Conservation (phyloP, 2,329 filamentous ascomycete genomes). For the Aspergillus chevalieri region DNA sequence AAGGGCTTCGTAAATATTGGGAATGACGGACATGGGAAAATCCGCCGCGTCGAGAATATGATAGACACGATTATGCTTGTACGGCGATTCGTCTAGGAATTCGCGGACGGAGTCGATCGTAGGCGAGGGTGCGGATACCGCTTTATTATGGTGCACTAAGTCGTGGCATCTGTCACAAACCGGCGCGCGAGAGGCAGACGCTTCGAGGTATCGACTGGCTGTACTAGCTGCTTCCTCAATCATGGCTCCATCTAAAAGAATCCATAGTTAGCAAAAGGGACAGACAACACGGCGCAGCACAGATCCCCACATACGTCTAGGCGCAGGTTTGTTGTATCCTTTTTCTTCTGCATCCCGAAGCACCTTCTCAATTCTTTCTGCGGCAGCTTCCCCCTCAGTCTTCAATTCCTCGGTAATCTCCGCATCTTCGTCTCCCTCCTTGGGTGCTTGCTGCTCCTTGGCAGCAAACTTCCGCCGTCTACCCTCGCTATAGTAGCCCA, state of each 20-base stretch:
- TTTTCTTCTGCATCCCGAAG: constrained; percentile 3
- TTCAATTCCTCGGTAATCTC: constrained; percentile 13
- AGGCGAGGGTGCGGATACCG: constrained; percentile 70
- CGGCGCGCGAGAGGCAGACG: constrained; percentile 14
- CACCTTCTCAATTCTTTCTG: constrained; percentile 6
- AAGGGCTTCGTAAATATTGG: constrained; percentile 65
- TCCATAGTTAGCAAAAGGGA: background rate
- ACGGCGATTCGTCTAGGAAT: constrained; percentile 80
- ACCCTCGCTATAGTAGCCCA: constrained; percentile 52
- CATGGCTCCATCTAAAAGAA: constrained; percentile 13
- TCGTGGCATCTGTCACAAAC: constrained; percentile 84
- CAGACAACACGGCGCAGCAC: constrained; percentile 1
- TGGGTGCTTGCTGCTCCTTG: constrained; percentile 11
- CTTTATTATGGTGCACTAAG: constrained; percentile 67
- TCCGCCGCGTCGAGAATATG: constrained; percentile 93
- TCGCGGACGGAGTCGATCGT: constrained; percentile 72
- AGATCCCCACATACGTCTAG: constrained; percentile 8
- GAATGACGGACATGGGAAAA: constrained; percentile 88
- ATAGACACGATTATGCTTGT: constrained; percentile 89
- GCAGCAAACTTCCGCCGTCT: constrained; percentile 39
- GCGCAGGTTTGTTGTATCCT: constrained; percentile 2
- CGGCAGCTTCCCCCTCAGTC: constrained; percentile 5
- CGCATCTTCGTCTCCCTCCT: constrained; percentile 3
- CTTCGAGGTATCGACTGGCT: constrained; percentile 14
- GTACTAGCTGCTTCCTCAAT: constrained; percentile 16